A percentile compares a stretch with the other conserved stretches of the same genome.
These are phyloP conservation scores for Platanthera zijinensis DNA, from an alignment of 106 monocot genomes.

Conservation along the genomic window DNA sequence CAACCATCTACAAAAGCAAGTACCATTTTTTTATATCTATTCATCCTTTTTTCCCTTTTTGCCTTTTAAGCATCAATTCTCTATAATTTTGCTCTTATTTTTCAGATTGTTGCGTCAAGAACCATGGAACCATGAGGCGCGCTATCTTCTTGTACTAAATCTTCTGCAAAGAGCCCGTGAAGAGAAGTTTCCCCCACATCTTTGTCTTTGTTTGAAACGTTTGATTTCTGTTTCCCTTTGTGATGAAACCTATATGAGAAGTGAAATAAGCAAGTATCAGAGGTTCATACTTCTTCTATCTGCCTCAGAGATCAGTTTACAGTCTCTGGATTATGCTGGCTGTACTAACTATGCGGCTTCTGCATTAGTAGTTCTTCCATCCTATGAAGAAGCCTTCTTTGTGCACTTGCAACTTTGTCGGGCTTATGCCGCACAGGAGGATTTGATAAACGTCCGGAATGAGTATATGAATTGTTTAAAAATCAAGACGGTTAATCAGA, in stretches of 20 bases:
- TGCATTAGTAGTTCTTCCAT: constrained; percentile 35
- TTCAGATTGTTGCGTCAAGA: constrained; percentile 85
- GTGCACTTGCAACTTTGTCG: constrained; percentile 83
- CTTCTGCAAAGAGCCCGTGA: constrained; percentile 70
- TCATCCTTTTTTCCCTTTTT: not conserved
- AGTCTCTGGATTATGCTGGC: constrained; percentile 39
- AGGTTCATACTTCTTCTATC: constrained; percentile 59
- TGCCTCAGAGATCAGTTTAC: constrained; percentile 79
- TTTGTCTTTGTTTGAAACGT: constrained; percentile 41
- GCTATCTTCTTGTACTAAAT: constrained; percentile 55
- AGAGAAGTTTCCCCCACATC: constrained; percentile 62
- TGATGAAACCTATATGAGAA: constrained; percentile 20
- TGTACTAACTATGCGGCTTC: constrained; percentile 26
- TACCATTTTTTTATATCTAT: not conserved
- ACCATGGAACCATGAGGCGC: constrained; percentile 75
- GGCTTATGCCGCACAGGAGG: constrained; percentile 42
- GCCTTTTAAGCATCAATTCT: not conserved
- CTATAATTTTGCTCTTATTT: not conserved
- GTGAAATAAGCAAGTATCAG: constrained; percentile 26
- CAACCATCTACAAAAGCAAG: constrained; percentile 52
- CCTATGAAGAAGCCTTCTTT: constrained; percentile 43
- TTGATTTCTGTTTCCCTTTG: constrained; percentile 38
- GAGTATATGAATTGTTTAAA: constrained; percentile 71
- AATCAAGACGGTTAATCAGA: constrained; percentile 38
- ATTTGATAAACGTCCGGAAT: constrained; percentile 30